Conservation (phyloP, 345 rosid genomes). For the Eucalyptus cloeziana region DNA sequence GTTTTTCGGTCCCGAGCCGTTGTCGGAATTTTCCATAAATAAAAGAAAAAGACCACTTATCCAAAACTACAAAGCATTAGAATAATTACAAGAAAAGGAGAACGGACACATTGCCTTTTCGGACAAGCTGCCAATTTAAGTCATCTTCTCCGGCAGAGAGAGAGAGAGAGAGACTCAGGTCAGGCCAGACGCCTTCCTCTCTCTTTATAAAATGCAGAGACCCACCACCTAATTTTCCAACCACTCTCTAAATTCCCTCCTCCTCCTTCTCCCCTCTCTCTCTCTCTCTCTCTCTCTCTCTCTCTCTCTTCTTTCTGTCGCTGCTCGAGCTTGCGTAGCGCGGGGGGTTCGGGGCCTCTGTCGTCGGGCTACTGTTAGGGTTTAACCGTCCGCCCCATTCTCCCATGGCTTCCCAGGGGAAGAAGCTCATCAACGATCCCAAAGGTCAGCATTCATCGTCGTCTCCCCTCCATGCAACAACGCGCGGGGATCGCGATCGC, state of each 20-base stretch:
- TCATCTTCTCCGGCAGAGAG: background rate
- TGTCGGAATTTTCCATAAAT: background rate
- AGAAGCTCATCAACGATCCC: constrained; percentile 90
- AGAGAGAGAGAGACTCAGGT: background rate
- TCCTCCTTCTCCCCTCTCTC: background rate
- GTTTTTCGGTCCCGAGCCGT: background rate
- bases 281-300: background rate
- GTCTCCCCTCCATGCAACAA: background rate
- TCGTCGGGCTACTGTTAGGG: background rate
- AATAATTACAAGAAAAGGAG: background rate
- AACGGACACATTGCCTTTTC: background rate
- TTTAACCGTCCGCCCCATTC: background rate
- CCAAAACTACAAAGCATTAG: background rate
- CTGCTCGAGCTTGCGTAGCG: background rate
- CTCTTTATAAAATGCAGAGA: background rate
- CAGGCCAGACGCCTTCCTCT: background rate
- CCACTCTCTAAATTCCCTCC: background rate
- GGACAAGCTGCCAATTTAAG: background rate
- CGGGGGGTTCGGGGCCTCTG: background rate
- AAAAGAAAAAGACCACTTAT: background rate
- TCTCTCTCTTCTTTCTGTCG: background rate
- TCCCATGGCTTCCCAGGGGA: constrained; percentile 66
- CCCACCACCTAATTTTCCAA: background rate
- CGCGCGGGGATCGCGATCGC: background rate
- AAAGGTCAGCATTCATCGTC: constrained; percentile 16